These are phyloP conservation scores for Hericium alpestre DNA, from an alignment of 768 basidiomycete genomes.

Conservation along the genomic window DNA sequence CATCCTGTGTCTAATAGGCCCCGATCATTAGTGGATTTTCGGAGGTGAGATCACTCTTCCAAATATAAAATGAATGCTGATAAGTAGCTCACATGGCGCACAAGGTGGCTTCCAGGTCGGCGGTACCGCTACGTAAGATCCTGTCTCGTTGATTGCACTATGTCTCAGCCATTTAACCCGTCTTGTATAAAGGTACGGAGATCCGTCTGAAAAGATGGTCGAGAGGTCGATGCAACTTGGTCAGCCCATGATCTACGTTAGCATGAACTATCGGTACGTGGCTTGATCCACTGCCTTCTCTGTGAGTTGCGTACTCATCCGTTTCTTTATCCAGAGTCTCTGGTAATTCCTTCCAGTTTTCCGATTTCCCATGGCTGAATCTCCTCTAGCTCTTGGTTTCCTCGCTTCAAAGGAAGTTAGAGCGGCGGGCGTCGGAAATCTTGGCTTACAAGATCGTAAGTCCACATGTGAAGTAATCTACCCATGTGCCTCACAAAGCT, in stretches of 20 bases:
- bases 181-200: not conserved
- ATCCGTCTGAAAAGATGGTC: constrained; percentile 7
- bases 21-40: constrained; percentile 13
- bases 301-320: no score
- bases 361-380: not conserved
- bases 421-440: constrained; percentile 43
- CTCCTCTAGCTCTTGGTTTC: constrained; percentile 34
- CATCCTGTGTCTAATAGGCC: not conserved
- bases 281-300: not conserved
- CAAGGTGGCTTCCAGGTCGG: not conserved
- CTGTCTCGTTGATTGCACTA: not conserved
- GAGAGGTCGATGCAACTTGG: constrained; percentile 14
- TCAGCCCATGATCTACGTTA: constrained; percentile 16
- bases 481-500: not conserved
- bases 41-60: constrained; percentile 7
- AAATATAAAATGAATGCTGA: not conserved
- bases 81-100: not conserved
- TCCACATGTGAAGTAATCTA: constrained; percentile 1
- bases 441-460: constrained; percentile 55
- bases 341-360: not conserved
- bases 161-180: not conserved
- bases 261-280: constrained; percentile 16
- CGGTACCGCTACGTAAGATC: not conserved
- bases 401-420: constrained; percentile 40
- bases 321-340: not conserved